These are phyloP conservation scores for Taphrina pruni DNA, from an alignment of 1,139 yeast species.

Conservation along the genomic window DNA sequence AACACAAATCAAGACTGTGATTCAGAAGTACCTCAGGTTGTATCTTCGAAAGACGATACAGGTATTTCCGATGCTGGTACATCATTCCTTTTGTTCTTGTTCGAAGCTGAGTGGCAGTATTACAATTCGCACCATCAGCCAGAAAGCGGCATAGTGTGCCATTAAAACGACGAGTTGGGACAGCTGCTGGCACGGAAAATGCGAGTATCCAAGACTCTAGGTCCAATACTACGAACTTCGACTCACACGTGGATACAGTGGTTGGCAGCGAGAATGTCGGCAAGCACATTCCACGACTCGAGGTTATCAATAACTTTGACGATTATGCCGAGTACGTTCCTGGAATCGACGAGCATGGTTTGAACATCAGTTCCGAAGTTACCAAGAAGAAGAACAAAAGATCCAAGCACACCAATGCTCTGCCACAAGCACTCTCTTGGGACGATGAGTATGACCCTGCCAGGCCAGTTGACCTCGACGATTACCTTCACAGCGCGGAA, in stretches of 20 bases:
- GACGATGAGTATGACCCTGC: slow-evolving; percentile 27
- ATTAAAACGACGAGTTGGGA: not conserved
- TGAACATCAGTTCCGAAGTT: not conserved
- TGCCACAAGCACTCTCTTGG: slow-evolving; percentile 15
- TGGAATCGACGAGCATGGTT: not conserved
- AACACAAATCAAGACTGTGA: not conserved
- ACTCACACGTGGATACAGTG: not conserved
- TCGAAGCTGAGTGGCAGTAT: slow-evolving; percentile 23
- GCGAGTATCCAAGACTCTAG: no score
- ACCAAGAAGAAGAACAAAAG: slow-evolving; percentile 7
- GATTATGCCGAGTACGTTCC: slow-evolving; percentile 20
- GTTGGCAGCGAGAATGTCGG: not conserved
- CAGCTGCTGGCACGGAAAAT: no score
- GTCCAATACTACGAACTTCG: no score
- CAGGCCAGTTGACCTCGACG: slow-evolving; percentile 25
- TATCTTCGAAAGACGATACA: not conserved
- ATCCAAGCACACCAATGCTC: not conserved
- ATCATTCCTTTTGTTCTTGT: not conserved
- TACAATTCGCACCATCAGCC: slow-evolving; percentile 23
- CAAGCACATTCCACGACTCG: slow-evolving; percentile 22
- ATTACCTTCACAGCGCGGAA: slow-evolving; percentile 27
- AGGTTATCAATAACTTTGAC: slow-evolving; percentile 15
- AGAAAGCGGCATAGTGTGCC: slow-evolving; percentile 2
- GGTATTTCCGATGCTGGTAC: slow-evolving; percentile 22
- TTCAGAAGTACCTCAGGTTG: no score